A percentile compares a stretch with the other conserved stretches of the same genome.
phyloP scores from a whole-genome alignment of 2,329 filamentous ascomycete species.

The Fusarium sambucinum region DNA sequence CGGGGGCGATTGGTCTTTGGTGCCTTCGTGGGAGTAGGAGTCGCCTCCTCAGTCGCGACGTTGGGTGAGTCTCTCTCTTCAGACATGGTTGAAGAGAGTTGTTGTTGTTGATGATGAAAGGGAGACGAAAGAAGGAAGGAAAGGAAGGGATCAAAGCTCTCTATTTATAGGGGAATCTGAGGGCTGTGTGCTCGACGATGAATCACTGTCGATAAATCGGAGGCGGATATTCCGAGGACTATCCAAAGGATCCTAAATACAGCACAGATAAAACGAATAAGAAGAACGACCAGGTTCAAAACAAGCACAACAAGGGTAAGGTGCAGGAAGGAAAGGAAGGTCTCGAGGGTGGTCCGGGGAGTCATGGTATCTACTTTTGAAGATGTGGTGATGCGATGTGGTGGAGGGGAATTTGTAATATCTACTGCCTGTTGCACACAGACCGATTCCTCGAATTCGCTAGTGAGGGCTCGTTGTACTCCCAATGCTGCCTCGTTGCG shows the following conservation, averaged over 20 bases:
- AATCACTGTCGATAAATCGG: background rate
- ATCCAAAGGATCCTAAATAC: background rate
- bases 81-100: background rate
- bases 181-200: background rate
- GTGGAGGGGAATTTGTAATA: background rate
- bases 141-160: rapidly evolving
- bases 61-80: background rate
- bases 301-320: background rate
- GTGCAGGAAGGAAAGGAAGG: background rate
- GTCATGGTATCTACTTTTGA: background rate
- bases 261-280: background rate
- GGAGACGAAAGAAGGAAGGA: background rate
- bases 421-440: background rate
- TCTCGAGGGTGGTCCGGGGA: background rate
- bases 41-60: background rate
- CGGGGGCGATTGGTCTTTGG: background rate
- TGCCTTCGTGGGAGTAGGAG: background rate
- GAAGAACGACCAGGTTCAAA: rapidly evolving
- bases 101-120: background rate
- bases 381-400: background rate
- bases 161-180: slow-evolving; percentile 1
- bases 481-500: slow-evolving; percentile 1
- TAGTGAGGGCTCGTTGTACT: background rate
- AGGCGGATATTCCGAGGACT: background rate
- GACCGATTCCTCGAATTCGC: background rate